phyloP scores from a whole-genome alignment of 495 filamentous ascomycete genomes.

The Rusavskia elegans region DNA sequence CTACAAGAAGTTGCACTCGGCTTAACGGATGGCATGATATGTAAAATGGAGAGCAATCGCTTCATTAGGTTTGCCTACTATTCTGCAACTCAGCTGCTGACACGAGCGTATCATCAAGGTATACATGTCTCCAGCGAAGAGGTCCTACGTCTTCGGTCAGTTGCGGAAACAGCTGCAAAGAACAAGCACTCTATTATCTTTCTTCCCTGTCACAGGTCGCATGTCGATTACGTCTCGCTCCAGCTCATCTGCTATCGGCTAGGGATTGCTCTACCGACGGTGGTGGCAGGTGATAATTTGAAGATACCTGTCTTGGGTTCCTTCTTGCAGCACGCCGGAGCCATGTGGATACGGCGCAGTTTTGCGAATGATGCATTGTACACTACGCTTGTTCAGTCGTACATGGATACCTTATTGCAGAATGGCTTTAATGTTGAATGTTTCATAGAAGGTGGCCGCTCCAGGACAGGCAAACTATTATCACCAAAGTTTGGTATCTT shows the following conservation, averaged over 20 bases:
- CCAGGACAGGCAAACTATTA: constrained; percentile 82
- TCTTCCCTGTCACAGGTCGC: constrained; percentile 81
- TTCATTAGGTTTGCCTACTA: constrained; percentile 93
- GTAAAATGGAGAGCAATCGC: constrained; percentile 90
- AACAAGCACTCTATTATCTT: constrained; percentile 95
- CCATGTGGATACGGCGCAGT: constrained; percentile 89
- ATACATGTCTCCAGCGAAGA: constrained; percentile 94
- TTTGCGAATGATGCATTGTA: constrained; percentile 91
- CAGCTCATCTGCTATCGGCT: constrained; percentile 91
- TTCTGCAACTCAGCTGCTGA: constrained; percentile 69
- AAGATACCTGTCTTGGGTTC: constrained; percentile 82
- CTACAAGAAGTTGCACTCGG: constrained; percentile 63
- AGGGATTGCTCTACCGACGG: constrained; percentile 75
- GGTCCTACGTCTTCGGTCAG: constrained; percentile 60
- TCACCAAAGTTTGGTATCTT: constrained; percentile 94
- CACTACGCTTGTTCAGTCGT: constrained; percentile 77
- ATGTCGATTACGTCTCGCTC: constrained; percentile 88
- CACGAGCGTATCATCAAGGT: constrained; percentile 87
- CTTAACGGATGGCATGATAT: constrained; percentile 90
- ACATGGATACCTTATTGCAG: constrained; percentile 83
- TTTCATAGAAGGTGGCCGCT: constrained; percentile 89
- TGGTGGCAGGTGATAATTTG: constrained; percentile 89
- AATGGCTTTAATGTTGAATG: constrained; percentile 91
- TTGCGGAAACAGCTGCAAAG: constrained; percentile 64
- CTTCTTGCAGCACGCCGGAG: constrained; percentile 88